Percentiles rank a stretch among this genome's conserved stretches.
Evolutionary conservation across 1,139 yeast species (phyloP).

Genomic region (Pichia sorboxylosa): DNA sequence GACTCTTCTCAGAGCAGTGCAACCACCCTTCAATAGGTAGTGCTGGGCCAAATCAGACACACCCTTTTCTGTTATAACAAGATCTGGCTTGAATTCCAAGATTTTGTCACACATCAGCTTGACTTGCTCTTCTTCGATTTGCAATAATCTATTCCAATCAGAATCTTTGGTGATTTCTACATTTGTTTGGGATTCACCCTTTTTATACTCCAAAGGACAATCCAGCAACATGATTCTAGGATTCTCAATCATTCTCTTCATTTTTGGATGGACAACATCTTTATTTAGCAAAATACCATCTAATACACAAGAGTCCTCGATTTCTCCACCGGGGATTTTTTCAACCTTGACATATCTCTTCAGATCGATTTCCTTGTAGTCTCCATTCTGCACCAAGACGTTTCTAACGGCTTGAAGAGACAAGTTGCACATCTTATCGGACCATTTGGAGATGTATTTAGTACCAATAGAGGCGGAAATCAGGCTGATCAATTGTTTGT

Average conservation of each 20-base stretch:
- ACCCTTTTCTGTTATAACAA: slow-evolving; percentile 96
- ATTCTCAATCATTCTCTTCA: slow-evolving; percentile 79
- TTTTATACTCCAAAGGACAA: slow-evolving; percentile 95
- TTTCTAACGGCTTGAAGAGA: slow-evolving; percentile 84
- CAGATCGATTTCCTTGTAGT: slow-evolving; percentile 76
- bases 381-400: slow-evolving; percentile 58
- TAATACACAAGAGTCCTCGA: slow-evolving; percentile 74
- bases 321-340: slow-evolving; percentile 96
- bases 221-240: slow-evolving; percentile 85
- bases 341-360: slow-evolving; percentile 91
- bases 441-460: slow-evolving; percentile 87
- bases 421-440: slow-evolving; percentile 79
- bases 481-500: slow-evolving; percentile 74
- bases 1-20: slow-evolving; percentile 86
- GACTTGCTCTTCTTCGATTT: slow-evolving; percentile 97
- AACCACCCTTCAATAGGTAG: slow-evolving; percentile 85
- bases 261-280: slow-evolving; percentile 96
- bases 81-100: slow-evolving; percentile 77
- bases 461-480: slow-evolving; percentile 93
- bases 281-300: slow-evolving; percentile 91
- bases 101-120: slow-evolving; percentile 77
- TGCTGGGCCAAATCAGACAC: slow-evolving; percentile 98
- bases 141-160: slow-evolving; percentile 91
- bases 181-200: slow-evolving; percentile 97
- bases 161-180: slow-evolving; percentile 93